Evolutionary conservation across 1,284 basidiomycete species (phyloP).

Genomic region (Heliocybe sulcata): DNA sequence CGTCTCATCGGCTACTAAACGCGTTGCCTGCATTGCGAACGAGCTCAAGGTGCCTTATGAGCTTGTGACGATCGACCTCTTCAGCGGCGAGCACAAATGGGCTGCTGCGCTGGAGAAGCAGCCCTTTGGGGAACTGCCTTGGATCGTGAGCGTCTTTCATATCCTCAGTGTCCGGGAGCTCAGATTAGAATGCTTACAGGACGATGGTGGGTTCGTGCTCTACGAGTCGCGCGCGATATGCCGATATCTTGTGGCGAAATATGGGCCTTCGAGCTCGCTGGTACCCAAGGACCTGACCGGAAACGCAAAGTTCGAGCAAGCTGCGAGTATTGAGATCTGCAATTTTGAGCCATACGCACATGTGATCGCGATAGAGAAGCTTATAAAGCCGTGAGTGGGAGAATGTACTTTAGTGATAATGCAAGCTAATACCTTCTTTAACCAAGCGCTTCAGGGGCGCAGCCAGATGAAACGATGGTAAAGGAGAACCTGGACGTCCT

Average conservation of each 20-base stretch:
- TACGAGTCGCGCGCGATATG: slow-evolving; percentile 48
- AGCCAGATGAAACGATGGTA: slow-evolving; percentile 21
- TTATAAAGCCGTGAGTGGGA: slow-evolving; percentile 19
- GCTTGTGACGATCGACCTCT: slow-evolving; percentile 5
- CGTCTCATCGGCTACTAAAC: slow-evolving; percentile 17
- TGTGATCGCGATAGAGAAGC: slow-evolving; percentile 32
- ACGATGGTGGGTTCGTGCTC: slow-evolving; percentile 38
- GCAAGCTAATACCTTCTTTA: not conserved
- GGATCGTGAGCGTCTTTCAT: not conserved
- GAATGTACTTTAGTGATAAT: not conserved
- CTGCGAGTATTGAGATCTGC: slow-evolving; percentile 39
- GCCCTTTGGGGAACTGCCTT: not conserved
- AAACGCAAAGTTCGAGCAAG: slow-evolving; percentile 47
- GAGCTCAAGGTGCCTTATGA: slow-evolving; percentile 17
- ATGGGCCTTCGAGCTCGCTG: slow-evolving; percentile 15
- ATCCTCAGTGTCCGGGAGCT: not conserved
- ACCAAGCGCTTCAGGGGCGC: not conserved
- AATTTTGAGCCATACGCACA: slow-evolving; percentile 43
- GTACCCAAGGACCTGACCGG: slow-evolving; percentile 25
- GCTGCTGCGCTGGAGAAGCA: not conserved
- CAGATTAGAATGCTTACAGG: slow-evolving; percentile 12
- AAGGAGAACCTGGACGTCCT: slow-evolving; percentile 18
- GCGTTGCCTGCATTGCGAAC: slow-evolving; percentile 15
- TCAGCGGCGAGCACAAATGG: not conserved
- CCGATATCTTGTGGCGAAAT: slow-evolving; percentile 39